phyloP scores from a whole-genome alignment of 208 protist species.

The Leishmania braziliensis region DNA sequence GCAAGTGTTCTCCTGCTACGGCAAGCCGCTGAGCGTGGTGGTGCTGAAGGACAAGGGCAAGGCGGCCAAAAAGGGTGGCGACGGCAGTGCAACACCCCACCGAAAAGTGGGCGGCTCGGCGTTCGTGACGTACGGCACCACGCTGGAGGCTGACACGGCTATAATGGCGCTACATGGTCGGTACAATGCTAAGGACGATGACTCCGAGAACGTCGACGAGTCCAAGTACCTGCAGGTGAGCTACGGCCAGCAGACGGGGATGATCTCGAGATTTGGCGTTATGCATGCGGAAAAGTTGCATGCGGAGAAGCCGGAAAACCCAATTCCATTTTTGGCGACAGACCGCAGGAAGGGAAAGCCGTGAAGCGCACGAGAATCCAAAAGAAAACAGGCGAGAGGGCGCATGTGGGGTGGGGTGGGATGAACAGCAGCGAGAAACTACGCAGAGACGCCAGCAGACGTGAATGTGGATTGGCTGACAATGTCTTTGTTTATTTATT shows the following conservation, averaged over 20 bases:
- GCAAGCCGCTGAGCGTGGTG: conserved; percentile 65
- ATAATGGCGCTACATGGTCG: conserved; percentile 64
- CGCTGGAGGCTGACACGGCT: conserved; percentile 68
- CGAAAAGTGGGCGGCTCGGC: conserved; percentile 54
- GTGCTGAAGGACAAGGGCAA: conserved; percentile 55
- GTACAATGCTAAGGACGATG: conserved; percentile 63
- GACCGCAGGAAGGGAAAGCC: not conserved
- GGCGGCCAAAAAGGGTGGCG: not conserved
- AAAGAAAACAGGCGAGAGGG: not conserved
- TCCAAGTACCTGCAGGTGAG: conserved; percentile 63
- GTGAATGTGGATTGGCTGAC: not conserved
- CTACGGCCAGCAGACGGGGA: conserved; percentile 51
- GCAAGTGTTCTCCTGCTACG: conserved; percentile 75
- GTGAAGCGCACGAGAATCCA: not conserved
- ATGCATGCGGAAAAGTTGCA: conserved; percentile 46
- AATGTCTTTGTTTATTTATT: not conserved
- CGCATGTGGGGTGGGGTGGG: not conserved
- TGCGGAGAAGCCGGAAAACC: conserved; percentile 44
- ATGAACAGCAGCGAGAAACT: not conserved
- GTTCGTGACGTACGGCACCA: conserved; percentile 74
- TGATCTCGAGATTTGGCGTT: conserved; percentile 56
- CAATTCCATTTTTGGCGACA: conserved; percentile 46
- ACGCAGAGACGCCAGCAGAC: not conserved
- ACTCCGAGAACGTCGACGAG: conserved; percentile 22
- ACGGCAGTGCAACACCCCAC: conserved; percentile 3